Evolutionary conservation across 345 rosid genomes (phyloP), one percentile per base, ranked within the genome.

Genomic region (Limnanthes douglasii): DNA sequence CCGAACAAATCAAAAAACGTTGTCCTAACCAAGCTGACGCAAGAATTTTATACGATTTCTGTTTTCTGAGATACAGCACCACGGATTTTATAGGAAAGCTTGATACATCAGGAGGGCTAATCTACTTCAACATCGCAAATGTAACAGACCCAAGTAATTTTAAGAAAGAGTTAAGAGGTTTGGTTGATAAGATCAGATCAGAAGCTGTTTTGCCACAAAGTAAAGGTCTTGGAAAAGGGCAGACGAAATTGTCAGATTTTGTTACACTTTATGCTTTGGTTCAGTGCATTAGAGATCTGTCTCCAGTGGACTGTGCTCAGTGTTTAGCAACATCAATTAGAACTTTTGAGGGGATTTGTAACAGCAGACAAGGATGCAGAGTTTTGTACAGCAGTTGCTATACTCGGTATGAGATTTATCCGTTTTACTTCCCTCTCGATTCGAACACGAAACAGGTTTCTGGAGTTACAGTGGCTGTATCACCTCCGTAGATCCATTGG

Each of bases 361-460:
- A 39, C 31, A 46, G 48, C 57, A 42, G 33, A 41, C 75, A 64
- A 47, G 93, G 88, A 0, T 84, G 93, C 18, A 68, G 77, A 19
- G 76, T 65, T 40, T 39, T 79, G 21, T 84, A 73, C 43, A 62
- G 72, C 21, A 78, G 82, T 46, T 84, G 86, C 27, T 84, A 70
- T 26, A 64, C 66, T 19, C 72, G 81, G 17, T 78, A 83, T 16
- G 92, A 83, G 55, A 65, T 78, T 21, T 84, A 78, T 47, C 95
- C 93, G 5, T 83, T 83, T 54, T 84, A 67, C 65, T 78, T 54
- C 51, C 92, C 85, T 15, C 69, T 74, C 31, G 67, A 69, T 48
- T 42, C 61, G 8, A n/a, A n/a, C n/a, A n/a, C n/a, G n/a, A n/a
- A n/a, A n/a, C n/a, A n/a, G n/a, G n/a, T n/a, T n/a, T n/a, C n/a